phyloP scores from a whole-genome alignment of 148 eudicot species.

The Arbutus unedo region DNA sequence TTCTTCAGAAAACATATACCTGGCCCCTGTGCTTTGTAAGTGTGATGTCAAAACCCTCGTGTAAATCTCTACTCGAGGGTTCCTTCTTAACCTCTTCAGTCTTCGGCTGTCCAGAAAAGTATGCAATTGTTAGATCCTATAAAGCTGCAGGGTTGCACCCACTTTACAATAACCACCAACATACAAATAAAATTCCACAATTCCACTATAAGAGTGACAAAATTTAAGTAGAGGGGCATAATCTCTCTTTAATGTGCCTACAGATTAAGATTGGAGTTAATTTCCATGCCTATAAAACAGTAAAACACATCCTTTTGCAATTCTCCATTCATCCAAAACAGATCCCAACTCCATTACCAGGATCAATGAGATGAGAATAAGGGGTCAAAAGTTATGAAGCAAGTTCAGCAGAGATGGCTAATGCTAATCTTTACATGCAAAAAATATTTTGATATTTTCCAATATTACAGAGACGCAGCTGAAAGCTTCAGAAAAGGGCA shows the following conservation, averaged over 20 bases:
- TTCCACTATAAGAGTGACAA: neutral
- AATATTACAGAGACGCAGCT: neutral
- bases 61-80: slow-evolving; percentile 60
- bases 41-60: slow-evolving; percentile 70
- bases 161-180: neutral
- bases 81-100: slow-evolving; percentile 86
- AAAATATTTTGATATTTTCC: neutral
- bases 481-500: neutral
- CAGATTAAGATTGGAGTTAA: neutral
- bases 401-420: slow-evolving; percentile 6
- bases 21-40: slow-evolving; percentile 90
- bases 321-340: neutral
- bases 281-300: neutral
- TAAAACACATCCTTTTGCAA: neutral
- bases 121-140: neutral
- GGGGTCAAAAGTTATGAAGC: neutral
- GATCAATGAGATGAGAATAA: neutral
- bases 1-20: slow-evolving; percentile 34
- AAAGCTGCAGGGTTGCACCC: neutral
- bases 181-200: neutral
- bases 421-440: neutral
- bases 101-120: slow-evolving; percentile 44
- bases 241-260: neutral
- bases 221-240: neutral
- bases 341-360: slow-evolving; percentile 2